These are phyloP conservation scores for Fusarium anguioides DNA, from an alignment of 2,329 filamentous ascomycete species.

Conservation along the genomic window DNA sequence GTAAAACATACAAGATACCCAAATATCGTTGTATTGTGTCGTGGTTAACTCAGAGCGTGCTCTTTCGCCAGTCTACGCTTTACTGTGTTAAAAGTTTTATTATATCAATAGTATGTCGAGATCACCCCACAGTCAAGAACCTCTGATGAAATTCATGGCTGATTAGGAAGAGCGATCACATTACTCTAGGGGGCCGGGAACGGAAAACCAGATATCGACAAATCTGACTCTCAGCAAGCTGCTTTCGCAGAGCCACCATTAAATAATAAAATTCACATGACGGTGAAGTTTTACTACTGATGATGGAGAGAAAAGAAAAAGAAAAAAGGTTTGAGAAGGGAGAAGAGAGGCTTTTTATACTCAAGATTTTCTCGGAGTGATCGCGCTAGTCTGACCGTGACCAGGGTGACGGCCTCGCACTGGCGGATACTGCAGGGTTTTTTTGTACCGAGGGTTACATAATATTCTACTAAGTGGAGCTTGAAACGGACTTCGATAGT, in stretches of 20 bases:
- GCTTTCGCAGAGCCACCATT: constrained; percentile 63
- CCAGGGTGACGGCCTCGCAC: neutral
- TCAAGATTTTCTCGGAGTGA: neutral
- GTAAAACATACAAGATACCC: neutral
- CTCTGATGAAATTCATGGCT: constrained; percentile 55
- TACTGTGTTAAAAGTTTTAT: neutral
- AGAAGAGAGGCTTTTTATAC: constrained; percentile 18
- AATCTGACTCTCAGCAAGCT: constrained; percentile 66
- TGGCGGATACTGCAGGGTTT: neutral
- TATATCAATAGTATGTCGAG: constrained; percentile 53
- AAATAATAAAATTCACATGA: constrained; percentile 54
- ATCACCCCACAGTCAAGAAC: constrained; percentile 65
- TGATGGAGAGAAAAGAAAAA: constrained; percentile 11
- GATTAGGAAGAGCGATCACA: constrained; percentile 60
- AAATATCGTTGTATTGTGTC: neutral
- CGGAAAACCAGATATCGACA: constrained; percentile 64
- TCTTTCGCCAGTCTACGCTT: neutral
- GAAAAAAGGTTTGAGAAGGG: neutral
- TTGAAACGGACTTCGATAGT: neutral
- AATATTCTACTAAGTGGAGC: neutral
- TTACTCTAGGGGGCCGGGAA: constrained; percentile 65
- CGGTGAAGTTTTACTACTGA: constrained; percentile 36
- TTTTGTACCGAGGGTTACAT: constrained; percentile 16
- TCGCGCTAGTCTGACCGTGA: neutral
- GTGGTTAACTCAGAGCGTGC: neutral